Evolutionary conservation across 768 basidiomycete species (phyloP), one percentile per base, ranked within the genome.

Genomic region (Termitomyces sp.): DNA sequence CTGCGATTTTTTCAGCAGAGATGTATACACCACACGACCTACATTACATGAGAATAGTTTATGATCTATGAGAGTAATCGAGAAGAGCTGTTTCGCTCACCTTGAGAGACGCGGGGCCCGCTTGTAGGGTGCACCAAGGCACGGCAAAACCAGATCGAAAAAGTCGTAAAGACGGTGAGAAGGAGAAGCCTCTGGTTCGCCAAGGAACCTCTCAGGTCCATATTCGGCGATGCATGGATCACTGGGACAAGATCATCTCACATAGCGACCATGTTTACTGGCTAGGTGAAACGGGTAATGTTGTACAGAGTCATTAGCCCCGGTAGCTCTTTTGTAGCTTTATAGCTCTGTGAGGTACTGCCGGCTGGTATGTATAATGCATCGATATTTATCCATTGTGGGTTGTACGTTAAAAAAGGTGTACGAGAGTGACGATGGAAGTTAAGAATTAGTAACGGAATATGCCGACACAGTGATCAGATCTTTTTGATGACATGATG

Each of bases 1-100:
- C 66, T 13, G 66, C 64, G 16, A 75, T 50, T 53, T 69, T 68
- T 52, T 71, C 71, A 18, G 68, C 66, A 28, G 70, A 67, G 57
- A 77, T 75, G 50, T 69, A 65, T 16, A 73, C 75, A 59, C 76
- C 78, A 55, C 79, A 80, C 16, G 62, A 69, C 60, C 75, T 75
- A 50, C 6, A 30, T 32, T 46, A 14, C 23, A 57, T 13, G 36
- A 14, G 12, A 50, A 13, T 20, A 14, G 0, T 51, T 18, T 18
- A 35, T 16, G 3, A 10, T 28, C 14, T 6, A 16, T 20, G 5
- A 30, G 5, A n/a, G 7, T 30, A 0, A 12, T 14, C 9, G 4
- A 23, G 18, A 30, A 6, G 28, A 7, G 9, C 12, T 13, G 13
- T 33, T 32, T 55, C 33, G 41, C 36, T 26, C 23, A n/a, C 51